Evolutionary conservation across 768 basidiomycete genomes (phyloP).

Genomic region (Tylopilus vinaceipallidus): DNA sequence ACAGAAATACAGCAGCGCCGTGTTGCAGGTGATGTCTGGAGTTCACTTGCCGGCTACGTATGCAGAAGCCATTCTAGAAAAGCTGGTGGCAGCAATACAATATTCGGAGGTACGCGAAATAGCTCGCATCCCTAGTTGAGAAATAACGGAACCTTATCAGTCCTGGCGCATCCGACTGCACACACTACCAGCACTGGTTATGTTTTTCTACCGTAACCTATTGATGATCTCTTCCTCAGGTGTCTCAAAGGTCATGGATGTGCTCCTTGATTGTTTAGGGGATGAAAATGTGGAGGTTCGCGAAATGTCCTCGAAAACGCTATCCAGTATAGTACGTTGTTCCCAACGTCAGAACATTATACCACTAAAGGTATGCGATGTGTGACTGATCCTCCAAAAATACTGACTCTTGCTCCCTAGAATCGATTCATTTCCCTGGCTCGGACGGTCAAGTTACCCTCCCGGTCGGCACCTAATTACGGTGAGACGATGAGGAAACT

Average conservation of each 20-base stretch:
- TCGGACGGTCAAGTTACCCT: slow-evolving; percentile 60
- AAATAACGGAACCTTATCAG: slow-evolving; percentile 37
- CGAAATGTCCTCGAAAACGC: slow-evolving; percentile 83
- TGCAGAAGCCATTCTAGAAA: slow-evolving; percentile 55
- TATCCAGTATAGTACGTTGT: slow-evolving; percentile 85
- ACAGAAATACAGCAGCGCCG: slow-evolving; percentile 75
- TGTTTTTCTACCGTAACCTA: slow-evolving; percentile 90
- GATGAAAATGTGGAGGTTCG: slow-evolving; percentile 94
- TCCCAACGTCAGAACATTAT: slow-evolving; percentile 87
- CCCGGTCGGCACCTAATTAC: slow-evolving; percentile 67
- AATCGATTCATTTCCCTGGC: slow-evolving; percentile 76
- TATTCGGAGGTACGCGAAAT: slow-evolving; percentile 60
- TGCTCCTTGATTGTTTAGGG: slow-evolving; percentile 76
- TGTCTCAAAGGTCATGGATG: slow-evolving; percentile 74
- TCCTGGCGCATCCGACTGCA: slow-evolving; percentile 91
- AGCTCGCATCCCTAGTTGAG: slow-evolving; percentile 1
- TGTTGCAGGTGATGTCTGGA: slow-evolving; percentile 80
- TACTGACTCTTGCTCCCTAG: slow-evolving; percentile 36
- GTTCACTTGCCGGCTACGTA: slow-evolving; percentile 71
- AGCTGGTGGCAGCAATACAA: slow-evolving; percentile 70
- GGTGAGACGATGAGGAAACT: slow-evolving; percentile 68
- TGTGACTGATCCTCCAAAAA: neutral
- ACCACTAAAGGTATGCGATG: slow-evolving; percentile 64
- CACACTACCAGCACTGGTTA: slow-evolving; percentile 81
- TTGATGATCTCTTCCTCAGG: slow-evolving; percentile 67